These are phyloP conservation scores for Prunus mongolica DNA, from an alignment of 306 rosid genomes.

Conservation along the genomic window DNA sequence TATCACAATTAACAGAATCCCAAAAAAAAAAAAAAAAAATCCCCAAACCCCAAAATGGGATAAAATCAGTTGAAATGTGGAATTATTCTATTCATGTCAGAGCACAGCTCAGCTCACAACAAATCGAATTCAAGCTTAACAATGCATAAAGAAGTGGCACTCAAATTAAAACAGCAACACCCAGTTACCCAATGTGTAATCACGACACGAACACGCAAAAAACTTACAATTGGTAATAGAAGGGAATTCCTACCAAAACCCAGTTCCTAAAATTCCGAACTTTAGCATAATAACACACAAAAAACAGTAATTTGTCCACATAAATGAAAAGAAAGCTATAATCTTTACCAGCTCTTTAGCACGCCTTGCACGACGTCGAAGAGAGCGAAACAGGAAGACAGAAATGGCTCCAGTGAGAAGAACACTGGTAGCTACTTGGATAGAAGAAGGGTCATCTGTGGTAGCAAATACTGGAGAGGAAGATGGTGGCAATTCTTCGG, in stretches of 20 bases:
- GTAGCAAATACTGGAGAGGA: conserved; percentile 65
- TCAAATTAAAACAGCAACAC: background rate
- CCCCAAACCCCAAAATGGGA: background rate
- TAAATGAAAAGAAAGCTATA: background rate
- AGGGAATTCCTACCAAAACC: conserved; percentile 1
- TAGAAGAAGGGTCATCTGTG: conserved; percentile 66
- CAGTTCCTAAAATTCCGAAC: conserved; percentile 1
- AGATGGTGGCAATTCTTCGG: conserved; percentile 53
- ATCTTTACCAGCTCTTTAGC: conserved; percentile 65
- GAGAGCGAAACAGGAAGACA: conserved; percentile 73
- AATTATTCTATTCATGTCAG: background rate
- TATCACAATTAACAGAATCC: background rate
- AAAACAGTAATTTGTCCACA: background rate
- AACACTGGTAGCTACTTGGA: conserved; percentile 82
- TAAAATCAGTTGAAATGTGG: background rate
- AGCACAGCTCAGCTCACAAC: background rate
- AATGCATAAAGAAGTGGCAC: background rate
- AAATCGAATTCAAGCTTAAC: background rate
- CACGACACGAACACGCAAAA: background rate
- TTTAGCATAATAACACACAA: background rate
- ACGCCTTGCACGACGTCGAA: conserved; percentile 88
- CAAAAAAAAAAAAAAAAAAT: background rate
- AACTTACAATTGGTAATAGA: background rate
- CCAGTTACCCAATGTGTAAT: background rate
- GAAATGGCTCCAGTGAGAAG: conserved; percentile 87